These are phyloP conservation scores for Nemania sp. DNA, from an alignment of 2,329 filamentous ascomycete species.

Conservation along the genomic window DNA sequence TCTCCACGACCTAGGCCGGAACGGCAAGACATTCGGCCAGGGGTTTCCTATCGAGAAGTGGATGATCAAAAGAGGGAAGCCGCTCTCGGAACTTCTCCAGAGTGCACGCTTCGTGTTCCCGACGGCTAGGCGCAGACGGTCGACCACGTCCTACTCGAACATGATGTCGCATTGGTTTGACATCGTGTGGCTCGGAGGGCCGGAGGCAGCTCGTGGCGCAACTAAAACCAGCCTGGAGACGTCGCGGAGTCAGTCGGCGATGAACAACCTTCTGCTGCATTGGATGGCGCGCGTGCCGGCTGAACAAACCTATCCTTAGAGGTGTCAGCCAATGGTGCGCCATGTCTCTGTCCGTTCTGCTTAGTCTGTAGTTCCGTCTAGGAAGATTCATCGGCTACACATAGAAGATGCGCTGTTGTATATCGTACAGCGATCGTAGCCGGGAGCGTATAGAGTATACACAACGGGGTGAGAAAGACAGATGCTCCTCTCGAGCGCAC, in stretches of 20 bases:
- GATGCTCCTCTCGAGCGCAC: no score
- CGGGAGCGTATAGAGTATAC: no score
- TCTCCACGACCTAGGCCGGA: conserved; percentile 28
- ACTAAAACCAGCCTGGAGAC: conserved; percentile 49
- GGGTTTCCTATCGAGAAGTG: conserved; percentile 41
- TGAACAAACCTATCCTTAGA: conserved; percentile 51
- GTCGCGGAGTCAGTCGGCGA: conserved; percentile 47
- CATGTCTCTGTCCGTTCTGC: conserved; percentile 46
- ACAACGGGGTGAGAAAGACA: no score
- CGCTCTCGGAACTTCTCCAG: conserved; percentile 42
- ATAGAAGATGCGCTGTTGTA: no score
- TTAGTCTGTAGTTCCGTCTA: conserved; percentile 44
- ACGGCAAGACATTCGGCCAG: conserved; percentile 36
- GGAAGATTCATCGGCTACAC: conserved; percentile 53
- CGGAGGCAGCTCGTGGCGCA: conserved; percentile 43
- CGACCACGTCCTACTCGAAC: conserved; percentile 41
- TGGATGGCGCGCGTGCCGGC: conserved; percentile 40
- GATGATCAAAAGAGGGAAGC: conserved; percentile 29
- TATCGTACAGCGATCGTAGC: no score
- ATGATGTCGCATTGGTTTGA: conserved; percentile 57
- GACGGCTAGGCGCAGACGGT: conserved; percentile 50
- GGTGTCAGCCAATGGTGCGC: conserved; percentile 59
- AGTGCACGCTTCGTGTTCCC: conserved; percentile 56
- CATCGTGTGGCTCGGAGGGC: conserved; percentile 46
- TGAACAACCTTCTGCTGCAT: conserved; percentile 41